Evolutionary conservation across 129 eudicot species (phyloP), one percentile per base, ranked within the genome.

Genomic region (Scalesia atractyloides): DNA sequence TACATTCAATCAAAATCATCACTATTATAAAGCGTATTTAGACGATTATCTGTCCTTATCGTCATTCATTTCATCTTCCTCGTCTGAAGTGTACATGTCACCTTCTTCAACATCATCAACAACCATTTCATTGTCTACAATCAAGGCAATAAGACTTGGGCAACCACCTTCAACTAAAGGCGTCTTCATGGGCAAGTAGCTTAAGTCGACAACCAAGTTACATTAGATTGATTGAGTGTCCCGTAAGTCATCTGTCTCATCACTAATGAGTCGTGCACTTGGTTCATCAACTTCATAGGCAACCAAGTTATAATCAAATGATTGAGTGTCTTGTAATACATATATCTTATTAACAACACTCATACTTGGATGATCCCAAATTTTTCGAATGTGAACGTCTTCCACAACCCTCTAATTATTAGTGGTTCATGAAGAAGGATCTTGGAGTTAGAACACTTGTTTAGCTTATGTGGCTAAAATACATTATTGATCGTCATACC

Each of bases 401-500:
- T 19, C 62, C 12, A 56, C 62, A 19, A 56, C 62, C 62, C 34
- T 56, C 62, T 34, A 56, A 9, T 17, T 56, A 1, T 1, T 5
- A 14, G 33, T 22, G 62, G 3, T 56, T 18, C 13, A 3, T 15
- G 1, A 7, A 56, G 62, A 56, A 56, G 62, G 62, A 56, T 56
- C 33, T 18, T 19, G 13, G 62, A 56, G 62, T 2, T 56, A 56
- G 34, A 56, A 56, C 1, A 56, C 34, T 56, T 56, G 33, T 22
- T 56, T 56, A 18, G 62, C 62, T 56, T 56, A 12, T 56, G 62
- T 56, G 33, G 30, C 62, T 56, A 56, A 19, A 8, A 56, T 56
- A 22, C 19, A 19, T 54, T 18, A 8, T 8, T 56, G 62, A 56
- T 22, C 62, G 15, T 56, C 33, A 22, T 56, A 19, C 62, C 34